phyloP scores from a whole-genome alignment of 2,329 filamentous ascomycete species.

The Neofusicoccum cordaticola region DNA sequence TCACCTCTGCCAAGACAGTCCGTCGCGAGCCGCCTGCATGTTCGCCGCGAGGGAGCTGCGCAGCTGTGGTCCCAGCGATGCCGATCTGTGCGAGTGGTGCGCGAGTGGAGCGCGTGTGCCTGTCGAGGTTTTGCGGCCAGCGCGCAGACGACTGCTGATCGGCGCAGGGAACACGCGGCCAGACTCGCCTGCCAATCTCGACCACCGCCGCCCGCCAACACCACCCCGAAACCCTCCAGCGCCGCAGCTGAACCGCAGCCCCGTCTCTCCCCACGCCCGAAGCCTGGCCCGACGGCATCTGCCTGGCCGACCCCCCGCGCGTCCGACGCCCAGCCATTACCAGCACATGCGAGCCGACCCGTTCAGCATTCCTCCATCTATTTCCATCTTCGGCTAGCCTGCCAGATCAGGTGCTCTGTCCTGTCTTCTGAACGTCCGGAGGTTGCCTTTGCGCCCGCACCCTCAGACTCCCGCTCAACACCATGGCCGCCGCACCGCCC shows the following conservation, averaged over 20 bases:
- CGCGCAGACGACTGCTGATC: background rate
- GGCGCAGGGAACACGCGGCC: background rate
- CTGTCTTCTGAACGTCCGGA: too few relatives aligned
- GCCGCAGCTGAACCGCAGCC: background rate
- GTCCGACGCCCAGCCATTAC: too few relatives aligned
- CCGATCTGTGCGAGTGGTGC: background rate
- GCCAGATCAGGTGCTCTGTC: too few relatives aligned
- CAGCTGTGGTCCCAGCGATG: background rate
- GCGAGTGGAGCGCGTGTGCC: background rate
- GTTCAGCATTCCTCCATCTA: too few relatives aligned
- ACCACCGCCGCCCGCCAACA: background rate
- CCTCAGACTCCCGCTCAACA: background rate
- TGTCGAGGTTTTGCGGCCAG: background rate
- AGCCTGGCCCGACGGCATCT: background rate
- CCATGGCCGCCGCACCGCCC: background rate
- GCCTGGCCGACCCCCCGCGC: too few relatives aligned
- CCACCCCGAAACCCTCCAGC: too few relatives aligned
- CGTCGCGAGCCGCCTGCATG: background rate
- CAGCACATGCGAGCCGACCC: too few relatives aligned
- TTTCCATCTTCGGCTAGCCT: too few relatives aligned
- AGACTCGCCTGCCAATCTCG: background rate
- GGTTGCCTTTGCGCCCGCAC: too few relatives aligned
- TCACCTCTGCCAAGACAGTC: constrained; percentile 1
- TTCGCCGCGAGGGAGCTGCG: background rate
- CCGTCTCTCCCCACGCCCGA: background rate